Percentiles rank a stretch among this genome's conserved stretches.
phyloP scores from a whole-genome alignment of 2,329 filamentous ascomycete genomes.

The Cryphonectria nitschkei region DNA sequence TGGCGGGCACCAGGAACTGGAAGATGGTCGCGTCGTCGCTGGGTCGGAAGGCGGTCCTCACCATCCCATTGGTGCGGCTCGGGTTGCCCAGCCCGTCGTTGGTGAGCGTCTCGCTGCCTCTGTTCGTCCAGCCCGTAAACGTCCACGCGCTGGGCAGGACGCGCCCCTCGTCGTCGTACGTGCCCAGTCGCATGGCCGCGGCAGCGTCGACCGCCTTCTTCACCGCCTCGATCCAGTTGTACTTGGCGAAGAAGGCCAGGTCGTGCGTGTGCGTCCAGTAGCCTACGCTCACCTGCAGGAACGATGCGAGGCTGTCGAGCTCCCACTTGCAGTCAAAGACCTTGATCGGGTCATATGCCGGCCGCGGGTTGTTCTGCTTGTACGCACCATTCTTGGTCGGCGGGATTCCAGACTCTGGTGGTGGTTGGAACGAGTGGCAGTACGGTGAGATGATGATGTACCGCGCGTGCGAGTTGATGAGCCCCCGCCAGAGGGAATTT shows the following conservation, averaged over 20 bases:
- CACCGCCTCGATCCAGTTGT: slow-evolving; percentile 71
- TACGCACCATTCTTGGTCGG: slow-evolving; percentile 61
- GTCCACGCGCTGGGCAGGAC: slow-evolving; percentile 65
- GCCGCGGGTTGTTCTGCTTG: slow-evolving; percentile 61
- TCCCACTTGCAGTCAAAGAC: slow-evolving; percentile 94
- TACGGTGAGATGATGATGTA: slow-evolving; percentile 74
- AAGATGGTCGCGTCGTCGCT: slow-evolving; percentile 83
- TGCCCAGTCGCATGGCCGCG: slow-evolving; percentile 67
- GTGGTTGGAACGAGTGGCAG: slow-evolving; percentile 91
- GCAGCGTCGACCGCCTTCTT: slow-evolving; percentile 67
- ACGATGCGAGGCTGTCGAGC: slow-evolving; percentile 84
- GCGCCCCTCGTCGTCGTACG: slow-evolving; percentile 63
- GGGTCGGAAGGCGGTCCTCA: slow-evolving; percentile 80
- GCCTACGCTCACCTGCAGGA: slow-evolving; percentile 78
- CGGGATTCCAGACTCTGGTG: slow-evolving; percentile 69
- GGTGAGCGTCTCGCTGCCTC: slow-evolving; percentile 74
- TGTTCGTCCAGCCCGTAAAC: slow-evolving; percentile 72
- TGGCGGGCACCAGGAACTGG: slow-evolving; percentile 78
- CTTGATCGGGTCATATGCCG: slow-evolving; percentile 66
- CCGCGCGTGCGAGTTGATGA: slow-evolving; percentile 72
- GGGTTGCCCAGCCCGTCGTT: slow-evolving; percentile 79
- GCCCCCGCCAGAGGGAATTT: slow-evolving; percentile 69
- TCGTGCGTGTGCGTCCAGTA: slow-evolving; percentile 69
- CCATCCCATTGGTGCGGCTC: slow-evolving; percentile 73
- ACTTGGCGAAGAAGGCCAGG: slow-evolving; percentile 58